Base-by-base conservation (phyloP, 352 stramenopile species). In the Globisporangium spiculum region DNA sequence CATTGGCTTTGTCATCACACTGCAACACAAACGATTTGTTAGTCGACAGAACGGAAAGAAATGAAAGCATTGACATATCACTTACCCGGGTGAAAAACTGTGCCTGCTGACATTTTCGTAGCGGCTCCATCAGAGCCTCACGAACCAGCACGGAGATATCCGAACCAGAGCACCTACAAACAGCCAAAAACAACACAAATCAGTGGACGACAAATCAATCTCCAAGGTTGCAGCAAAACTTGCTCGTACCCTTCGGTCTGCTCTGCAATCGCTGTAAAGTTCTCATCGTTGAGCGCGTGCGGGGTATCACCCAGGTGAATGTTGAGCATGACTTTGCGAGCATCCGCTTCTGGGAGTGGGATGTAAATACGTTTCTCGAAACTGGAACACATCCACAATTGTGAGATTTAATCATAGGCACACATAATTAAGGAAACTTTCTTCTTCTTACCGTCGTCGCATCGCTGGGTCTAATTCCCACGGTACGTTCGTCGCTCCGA, bases 281-380 rank as follows among this genome's bases (percentile, higher is more conserved):
- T 97, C 18, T 86, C 69, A 56, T 99, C 92, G 5, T 72, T 96
- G 32, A 99, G 76, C 38, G 88, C 88, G 70, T 99, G 92, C 2
- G 94, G 94, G 24, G 97, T 99, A 75, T 99, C 97, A 0, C 98
- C 98, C 6, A 99, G 69, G 76, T 99, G 93, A 65, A 99, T 94
- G 65, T 97, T 93, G 59, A 99, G 88, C 97, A 99, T 99, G 60
- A 89, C 84, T 58, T 97, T 86, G 38, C 98, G 76, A 9, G 97
- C 91, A 20, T 96, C 84, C 4, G 73, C 64, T 56, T 99, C 96
- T 38, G 98, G 98, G 26, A 99, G 91, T 60, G 97, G 96, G 70
- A 99, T 99, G 72, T 99, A 99, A 68, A 99, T 98, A 55, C 97
- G 92, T 72, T 99, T 99, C 76, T 99, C 97, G 72, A 99, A 99